A percentile compares a stretch with the other conserved stretches of the same genome.
Conservation (phyloP, 768 basidiomycete species). For the Panellus pusillus region DNA sequence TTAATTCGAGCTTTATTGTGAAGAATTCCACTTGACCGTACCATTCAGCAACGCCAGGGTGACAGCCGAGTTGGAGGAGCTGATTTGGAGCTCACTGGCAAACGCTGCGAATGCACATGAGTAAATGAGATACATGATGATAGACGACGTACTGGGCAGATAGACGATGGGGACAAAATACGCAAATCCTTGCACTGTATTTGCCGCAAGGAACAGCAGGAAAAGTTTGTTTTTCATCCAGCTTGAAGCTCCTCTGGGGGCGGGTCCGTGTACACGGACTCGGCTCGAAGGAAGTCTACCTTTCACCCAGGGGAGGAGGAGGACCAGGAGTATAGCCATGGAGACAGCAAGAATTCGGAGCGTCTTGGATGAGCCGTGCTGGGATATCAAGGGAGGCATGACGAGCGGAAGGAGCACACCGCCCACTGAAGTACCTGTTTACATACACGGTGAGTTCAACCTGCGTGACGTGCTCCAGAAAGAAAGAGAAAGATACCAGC, state of each 20-base stretch:
- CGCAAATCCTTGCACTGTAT: constrained; percentile 26
- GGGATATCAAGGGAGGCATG: constrained; percentile 26
- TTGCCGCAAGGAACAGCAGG: constrained; percentile 23
- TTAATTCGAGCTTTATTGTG: background rate
- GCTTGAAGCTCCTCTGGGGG: constrained; percentile 3
- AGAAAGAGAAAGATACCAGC: constrained; percentile 21
- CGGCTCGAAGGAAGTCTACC: constrained; percentile 26
- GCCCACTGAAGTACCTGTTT: constrained; percentile 25
- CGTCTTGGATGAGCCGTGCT: constrained; percentile 24
- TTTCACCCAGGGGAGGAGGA: constrained; percentile 26
- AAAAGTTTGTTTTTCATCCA: constrained; percentile 22
- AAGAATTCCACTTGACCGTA: background rate
- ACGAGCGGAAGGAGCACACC: constrained; percentile 29
- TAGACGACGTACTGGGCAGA: constrained; percentile 24
- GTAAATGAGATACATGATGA: background rate
- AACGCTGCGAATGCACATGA: constrained; percentile 20
- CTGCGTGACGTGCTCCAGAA: too few species aligned
- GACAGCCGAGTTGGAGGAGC: constrained; percentile 22
- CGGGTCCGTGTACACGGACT: background rate
- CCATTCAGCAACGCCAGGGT: constrained; percentile 29
- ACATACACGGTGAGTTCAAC: background rate
- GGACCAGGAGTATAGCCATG: constrained; percentile 20
- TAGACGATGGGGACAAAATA: constrained; percentile 29
- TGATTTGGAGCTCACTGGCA: constrained; percentile 25
- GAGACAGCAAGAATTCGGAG: constrained; percentile 27